Percentiles rank a stretch among this genome's conserved stretches.
Evolutionary conservation across 371 early-diverging fungal genomes (phyloP).

Genomic region (Haplosporangium sp.): DNA sequence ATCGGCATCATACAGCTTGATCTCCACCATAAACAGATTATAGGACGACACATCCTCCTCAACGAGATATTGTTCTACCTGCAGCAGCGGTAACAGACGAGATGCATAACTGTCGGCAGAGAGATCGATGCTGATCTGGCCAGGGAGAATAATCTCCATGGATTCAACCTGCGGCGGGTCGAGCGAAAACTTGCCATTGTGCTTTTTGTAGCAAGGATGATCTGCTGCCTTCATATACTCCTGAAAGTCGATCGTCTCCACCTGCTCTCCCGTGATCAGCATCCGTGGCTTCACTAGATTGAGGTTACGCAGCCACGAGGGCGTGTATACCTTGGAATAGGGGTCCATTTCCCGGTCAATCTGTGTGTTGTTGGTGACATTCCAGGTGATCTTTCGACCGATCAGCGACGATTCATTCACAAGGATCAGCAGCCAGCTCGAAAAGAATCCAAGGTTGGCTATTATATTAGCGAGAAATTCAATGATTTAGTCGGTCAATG

Average conservation of each 20-base stretch:
- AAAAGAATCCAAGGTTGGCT: slow-evolving; percentile 52
- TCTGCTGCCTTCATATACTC: slow-evolving; percentile 30
- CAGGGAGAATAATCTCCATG: slow-evolving; percentile 42
- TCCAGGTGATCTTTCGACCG: slow-evolving; percentile 47
- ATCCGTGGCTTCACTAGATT: slow-evolving; percentile 36
- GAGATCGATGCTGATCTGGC: slow-evolving; percentile 45
- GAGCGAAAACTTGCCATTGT: slow-evolving; percentile 50
- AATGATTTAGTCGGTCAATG: too few relatives aligned
- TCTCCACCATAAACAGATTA: slow-evolving; percentile 44
- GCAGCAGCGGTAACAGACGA: slow-evolving; percentile 42
- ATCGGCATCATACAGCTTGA: slow-evolving; percentile 35
- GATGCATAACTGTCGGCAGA: slow-evolving; percentile 48
- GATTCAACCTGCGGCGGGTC: slow-evolving; percentile 42
- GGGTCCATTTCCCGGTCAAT: slow-evolving; percentile 55
- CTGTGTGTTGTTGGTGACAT: slow-evolving; percentile 50
- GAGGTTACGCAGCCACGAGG: slow-evolving; percentile 38
- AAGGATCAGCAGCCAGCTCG: slow-evolving; percentile 45
- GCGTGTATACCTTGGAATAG: slow-evolving; percentile 40
- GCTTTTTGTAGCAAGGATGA: slow-evolving; percentile 46
- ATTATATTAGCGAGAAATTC: not conserved
- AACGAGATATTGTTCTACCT: slow-evolving; percentile 39
- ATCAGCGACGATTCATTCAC: slow-evolving; percentile 48
- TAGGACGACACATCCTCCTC: slow-evolving; percentile 45
- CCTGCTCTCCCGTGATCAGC: slow-evolving; percentile 40
- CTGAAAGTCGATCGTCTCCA: slow-evolving; percentile 46